These are phyloP conservation scores for Trichoderma sp. DNA, from an alignment of 2,329 filamentous ascomycete genomes.

Conservation along the genomic window DNA sequence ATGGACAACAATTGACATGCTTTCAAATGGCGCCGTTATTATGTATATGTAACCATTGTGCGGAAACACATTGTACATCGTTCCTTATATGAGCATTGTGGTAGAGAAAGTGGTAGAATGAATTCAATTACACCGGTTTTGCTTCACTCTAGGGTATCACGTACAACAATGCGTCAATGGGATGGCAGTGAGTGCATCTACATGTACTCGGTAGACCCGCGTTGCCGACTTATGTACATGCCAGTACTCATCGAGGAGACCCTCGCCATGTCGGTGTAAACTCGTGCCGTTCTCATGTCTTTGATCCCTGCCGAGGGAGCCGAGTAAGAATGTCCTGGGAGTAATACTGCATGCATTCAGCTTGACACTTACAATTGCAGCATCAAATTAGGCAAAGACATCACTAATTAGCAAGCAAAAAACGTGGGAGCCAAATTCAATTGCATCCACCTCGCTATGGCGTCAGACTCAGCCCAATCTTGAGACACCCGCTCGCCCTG, in stretches of 20 bases:
- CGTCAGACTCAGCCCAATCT: background rate
- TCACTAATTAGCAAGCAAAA: background rate
- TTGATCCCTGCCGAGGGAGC: background rate
- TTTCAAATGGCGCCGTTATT: background rate
- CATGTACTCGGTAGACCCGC: background rate
- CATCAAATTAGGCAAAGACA: background rate
- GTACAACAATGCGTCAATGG: background rate
- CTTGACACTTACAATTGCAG: background rate
- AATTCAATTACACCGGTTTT: background rate
- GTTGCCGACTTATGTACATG: background rate
- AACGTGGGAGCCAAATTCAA: background rate
- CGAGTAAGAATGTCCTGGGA: background rate
- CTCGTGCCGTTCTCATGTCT: background rate
- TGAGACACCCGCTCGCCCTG: background rate
- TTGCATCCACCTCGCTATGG: background rate
- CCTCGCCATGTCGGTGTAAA: background rate
- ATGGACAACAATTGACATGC: background rate
- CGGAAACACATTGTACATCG: background rate
- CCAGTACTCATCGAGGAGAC: background rate
- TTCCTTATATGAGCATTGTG: background rate
- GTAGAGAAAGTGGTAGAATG: background rate
- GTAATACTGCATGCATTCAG: background rate
- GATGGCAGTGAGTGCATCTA: background rate
- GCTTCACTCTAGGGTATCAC: background rate
- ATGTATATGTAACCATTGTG: background rate